Conservation (phyloP, 805 yeast genomes). For the Myxozyma melibiosi region DNA sequence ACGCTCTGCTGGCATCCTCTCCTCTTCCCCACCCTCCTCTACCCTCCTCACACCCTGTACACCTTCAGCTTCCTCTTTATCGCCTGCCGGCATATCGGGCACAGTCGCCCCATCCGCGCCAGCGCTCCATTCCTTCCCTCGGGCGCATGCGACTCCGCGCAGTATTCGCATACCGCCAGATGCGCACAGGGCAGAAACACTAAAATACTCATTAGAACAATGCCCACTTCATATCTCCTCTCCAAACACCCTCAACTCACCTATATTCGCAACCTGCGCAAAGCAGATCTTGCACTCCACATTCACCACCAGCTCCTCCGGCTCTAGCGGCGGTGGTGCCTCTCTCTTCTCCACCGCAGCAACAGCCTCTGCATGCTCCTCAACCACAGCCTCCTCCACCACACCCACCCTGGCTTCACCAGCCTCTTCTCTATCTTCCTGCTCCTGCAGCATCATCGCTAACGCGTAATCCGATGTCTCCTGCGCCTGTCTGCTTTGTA, state of each 20-base stretch:
- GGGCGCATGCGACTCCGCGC: slow-evolving; percentile 28
- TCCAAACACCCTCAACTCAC: slow-evolving; percentile 3
- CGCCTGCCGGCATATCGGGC: slow-evolving; percentile 24
- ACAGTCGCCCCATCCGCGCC: slow-evolving; percentile 16
- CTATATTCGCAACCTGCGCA: slow-evolving; percentile 20
- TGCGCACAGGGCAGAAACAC: slow-evolving; percentile 30
- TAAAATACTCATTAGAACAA: not conserved
- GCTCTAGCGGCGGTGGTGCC: slow-evolving; percentile 17
- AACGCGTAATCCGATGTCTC: not conserved
- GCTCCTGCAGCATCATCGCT: not conserved
- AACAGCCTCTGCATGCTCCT: not conserved
- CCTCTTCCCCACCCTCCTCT: not conserved
- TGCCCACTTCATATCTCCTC: not conserved
- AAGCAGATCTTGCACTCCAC: slow-evolving; percentile 27
- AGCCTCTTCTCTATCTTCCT: not conserved
- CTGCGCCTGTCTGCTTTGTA: not conserved
- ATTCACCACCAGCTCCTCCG: slow-evolving; percentile 20
- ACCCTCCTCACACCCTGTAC: slow-evolving; percentile 6
- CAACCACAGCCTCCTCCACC: not conserved
- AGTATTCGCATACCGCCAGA: slow-evolving; percentile 28
- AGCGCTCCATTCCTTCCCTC: slow-evolving; percentile 13
- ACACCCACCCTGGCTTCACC: not conserved
- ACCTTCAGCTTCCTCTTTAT: slow-evolving; percentile 21
- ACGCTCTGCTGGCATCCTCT: not conserved
- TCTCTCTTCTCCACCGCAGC: not conserved